phyloP scores from a whole-genome alignment of 371 early-diverging fungal genomes.

The Lichtheimia ramosa region DNA sequence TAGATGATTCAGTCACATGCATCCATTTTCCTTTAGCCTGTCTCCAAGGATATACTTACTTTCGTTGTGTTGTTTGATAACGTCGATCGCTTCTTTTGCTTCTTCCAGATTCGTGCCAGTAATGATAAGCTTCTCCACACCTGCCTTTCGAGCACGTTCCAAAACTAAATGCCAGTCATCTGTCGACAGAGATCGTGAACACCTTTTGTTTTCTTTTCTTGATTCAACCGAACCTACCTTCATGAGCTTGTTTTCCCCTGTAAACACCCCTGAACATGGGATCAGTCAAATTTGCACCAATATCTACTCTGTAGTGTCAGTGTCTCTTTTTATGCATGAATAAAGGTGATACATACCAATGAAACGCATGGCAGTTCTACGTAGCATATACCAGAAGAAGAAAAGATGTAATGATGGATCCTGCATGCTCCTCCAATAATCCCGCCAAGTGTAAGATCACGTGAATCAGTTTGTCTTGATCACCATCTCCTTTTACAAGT shows the following conservation, averaged over 20 bases:
- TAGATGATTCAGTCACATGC: not conserved
- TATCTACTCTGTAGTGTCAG: conserved; percentile 44
- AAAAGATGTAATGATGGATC: too few species aligned
- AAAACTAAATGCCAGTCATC: conserved; percentile 74
- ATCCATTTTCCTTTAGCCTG: too few species aligned
- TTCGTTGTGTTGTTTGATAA: conserved; percentile 6
- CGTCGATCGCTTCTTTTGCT: conserved; percentile 50
- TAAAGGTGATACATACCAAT: conserved; percentile 7
- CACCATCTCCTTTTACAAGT: too few species aligned
- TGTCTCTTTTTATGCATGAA: not conserved
- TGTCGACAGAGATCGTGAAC: conserved; percentile 7
- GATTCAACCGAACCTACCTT: conserved; percentile 30
- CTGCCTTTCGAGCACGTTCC: conserved; percentile 62
- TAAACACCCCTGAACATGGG: conserved; percentile 84
- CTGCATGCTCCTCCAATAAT: too few species aligned
- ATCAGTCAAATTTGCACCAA: conserved; percentile 86
- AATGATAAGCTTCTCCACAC: conserved; percentile 73
- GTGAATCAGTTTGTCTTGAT: too few species aligned
- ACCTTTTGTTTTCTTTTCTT: not conserved
- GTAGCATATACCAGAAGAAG: not conserved
- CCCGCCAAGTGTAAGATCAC: too few species aligned
- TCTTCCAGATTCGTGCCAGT: conserved; percentile 77
- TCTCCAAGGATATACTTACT: not conserved
- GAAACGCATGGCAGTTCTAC: conserved; percentile 14
- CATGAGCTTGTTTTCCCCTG: conserved; percentile 74